Conservation (phyloP, 2,329 filamentous ascomycete species). For the Hypoxylon sp. region DNA sequence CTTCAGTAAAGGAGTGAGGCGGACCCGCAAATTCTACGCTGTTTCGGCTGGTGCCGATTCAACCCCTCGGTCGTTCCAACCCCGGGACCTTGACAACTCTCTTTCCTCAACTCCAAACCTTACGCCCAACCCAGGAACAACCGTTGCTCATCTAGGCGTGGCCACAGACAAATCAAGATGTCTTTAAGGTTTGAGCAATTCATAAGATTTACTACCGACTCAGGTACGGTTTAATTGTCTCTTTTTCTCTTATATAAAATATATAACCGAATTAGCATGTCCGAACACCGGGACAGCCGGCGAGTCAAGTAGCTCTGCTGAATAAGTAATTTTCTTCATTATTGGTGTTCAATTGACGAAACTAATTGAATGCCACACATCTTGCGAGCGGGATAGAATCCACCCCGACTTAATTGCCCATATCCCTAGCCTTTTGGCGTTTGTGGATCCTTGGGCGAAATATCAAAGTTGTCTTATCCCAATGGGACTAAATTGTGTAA, state of each 20-base stretch:
- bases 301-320: conserved; percentile 25
- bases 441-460: not conserved
- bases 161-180: conserved; percentile 38
- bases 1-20: not conserved
- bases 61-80: conserved; percentile 17
- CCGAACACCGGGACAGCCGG: not conserved
- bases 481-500: not conserved
- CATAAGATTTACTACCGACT: conserved; percentile 64
- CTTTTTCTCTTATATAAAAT: not conserved
- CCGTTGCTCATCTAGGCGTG: not conserved
- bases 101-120: conserved; percentile 9
- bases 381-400: not conserved
- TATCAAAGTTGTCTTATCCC: not conserved
- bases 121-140: not conserved
- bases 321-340: conserved; percentile 2
- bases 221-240: conserved; percentile 55
- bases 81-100: not conserved
- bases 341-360: not conserved
- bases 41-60: conserved; percentile 9
- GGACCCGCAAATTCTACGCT: conserved; percentile 13
- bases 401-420: too few species aligned
- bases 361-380: not conserved
- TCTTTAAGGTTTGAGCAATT: conserved; percentile 55
- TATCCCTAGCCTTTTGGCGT: not conserved
- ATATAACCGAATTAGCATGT: not conserved